Conservation (phyloP, 202 grass and related monocot genomes). For the Schoenoplectus triqueter region DNA sequence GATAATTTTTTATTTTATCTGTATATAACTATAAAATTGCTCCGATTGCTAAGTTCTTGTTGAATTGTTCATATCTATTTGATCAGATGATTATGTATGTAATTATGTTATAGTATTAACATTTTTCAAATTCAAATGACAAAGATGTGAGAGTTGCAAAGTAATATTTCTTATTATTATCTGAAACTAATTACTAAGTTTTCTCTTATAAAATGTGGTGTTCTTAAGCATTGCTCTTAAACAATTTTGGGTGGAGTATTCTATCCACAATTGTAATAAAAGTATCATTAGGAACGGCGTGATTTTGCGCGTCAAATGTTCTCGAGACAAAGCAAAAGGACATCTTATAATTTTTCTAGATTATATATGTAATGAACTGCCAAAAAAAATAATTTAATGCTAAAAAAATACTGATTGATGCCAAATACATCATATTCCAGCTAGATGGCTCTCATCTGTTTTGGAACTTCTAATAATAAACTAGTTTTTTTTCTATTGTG, state of each 20-base stretch:
- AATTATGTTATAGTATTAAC: background rate
- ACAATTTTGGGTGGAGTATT: background rate
- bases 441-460: background rate
- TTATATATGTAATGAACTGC: background rate
- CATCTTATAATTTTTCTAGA: background rate
- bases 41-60: background rate
- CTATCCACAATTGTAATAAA: background rate
- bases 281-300: background rate
- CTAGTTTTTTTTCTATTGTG: conserved; percentile 7
- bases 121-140: background rate
- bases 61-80: background rate
- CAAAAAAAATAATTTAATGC: background rate
- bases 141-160: background rate
- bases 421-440: background rate
- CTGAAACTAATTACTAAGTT: background rate
- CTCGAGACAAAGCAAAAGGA: background rate
- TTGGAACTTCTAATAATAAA: background rate
- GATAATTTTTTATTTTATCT: background rate
- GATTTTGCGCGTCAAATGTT: background rate
- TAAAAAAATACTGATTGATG: background rate
- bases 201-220: background rate
- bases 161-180: background rate
- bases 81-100: background rate
- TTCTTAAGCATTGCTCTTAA: background rate
- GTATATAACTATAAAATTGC: background rate